These are phyloP conservation scores for Zygosaccharomyces rouxii DNA, from an alignment of 805 yeast genomes.

Conservation along the genomic window DNA sequence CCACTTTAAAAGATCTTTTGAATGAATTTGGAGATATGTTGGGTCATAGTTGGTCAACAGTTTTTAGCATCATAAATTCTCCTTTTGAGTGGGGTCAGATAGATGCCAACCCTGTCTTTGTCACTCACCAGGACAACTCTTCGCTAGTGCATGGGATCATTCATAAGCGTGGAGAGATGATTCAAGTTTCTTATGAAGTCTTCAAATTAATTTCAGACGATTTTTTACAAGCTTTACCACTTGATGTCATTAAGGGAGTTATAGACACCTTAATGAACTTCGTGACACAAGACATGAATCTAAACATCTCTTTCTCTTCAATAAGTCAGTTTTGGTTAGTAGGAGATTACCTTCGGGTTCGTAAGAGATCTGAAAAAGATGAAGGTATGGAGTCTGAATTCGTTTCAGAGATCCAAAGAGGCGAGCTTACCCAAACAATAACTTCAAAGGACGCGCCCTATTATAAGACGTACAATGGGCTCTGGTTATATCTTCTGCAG, in stretches of 20 bases:
- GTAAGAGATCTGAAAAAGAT: constrained; percentile 8
- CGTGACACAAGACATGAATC: constrained; percentile 63
- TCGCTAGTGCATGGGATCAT: constrained; percentile 35
- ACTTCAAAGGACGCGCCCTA: constrained; percentile 18
- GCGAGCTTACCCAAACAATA: constrained; percentile 30
- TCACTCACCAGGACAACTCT: constrained; percentile 29
- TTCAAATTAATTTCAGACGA: constrained; percentile 82
- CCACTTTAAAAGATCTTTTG: constrained; percentile 64
- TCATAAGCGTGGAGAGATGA: constrained; percentile 48
- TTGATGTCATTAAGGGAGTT: constrained; percentile 54
- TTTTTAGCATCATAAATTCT: constrained; percentile 54
- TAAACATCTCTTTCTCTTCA: constrained; percentile 86
- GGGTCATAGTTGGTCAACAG: constrained; percentile 65
- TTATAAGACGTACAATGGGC: constrained; percentile 34
- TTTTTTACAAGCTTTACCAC: constrained; percentile 68
- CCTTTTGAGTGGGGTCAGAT: constrained; percentile 48
- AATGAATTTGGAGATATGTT: constrained; percentile 69
- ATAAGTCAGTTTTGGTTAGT: constrained; percentile 90
- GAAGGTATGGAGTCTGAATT: constrained; percentile 7
- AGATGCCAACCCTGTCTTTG: constrained; percentile 21
- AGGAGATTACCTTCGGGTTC: constrained; percentile 62
- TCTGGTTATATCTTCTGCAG: constrained; percentile 63
- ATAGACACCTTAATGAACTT: constrained; percentile 71
- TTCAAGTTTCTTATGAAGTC: constrained; percentile 70
- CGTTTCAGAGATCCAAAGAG: constrained; percentile 16